These are phyloP conservation scores for Ophidiomyces ophidiicola DNA, from an alignment of 2,329 filamentous ascomycete species.

Conservation along the genomic window DNA sequence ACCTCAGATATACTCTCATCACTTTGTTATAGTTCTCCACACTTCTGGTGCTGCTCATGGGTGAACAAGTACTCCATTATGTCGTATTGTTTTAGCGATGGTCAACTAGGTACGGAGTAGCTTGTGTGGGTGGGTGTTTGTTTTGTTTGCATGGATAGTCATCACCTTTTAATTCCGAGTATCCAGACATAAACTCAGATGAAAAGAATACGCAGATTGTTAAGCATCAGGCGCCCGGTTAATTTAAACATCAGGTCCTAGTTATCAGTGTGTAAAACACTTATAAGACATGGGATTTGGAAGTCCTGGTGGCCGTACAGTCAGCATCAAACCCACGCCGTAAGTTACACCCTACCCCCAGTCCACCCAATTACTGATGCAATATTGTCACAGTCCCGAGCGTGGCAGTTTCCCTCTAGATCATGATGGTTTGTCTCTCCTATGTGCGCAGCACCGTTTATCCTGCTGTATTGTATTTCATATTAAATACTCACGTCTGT, in stretches of 20 bases:
- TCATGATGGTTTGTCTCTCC: constrained; percentile 54
- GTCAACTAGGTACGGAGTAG: no score
- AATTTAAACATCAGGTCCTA: no score
- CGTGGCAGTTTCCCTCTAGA: constrained; percentile 93
- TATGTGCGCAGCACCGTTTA: neutral
- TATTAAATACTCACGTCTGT: neutral
- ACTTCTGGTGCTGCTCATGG: no score
- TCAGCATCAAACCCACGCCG: constrained; percentile 57
- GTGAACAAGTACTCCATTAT: no score
- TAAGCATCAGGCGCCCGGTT: no score
- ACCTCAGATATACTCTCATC: no score
- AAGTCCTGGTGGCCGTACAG: constrained; percentile 53
- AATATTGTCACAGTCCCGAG: constrained; percentile 51
- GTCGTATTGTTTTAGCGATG: no score
- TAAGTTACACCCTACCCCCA: constrained; percentile 35
- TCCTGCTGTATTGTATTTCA: neutral
- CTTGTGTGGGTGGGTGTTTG: no score
- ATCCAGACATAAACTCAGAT: no score
- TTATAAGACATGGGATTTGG: constrained; percentile 47
- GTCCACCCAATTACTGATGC: constrained; percentile 1
- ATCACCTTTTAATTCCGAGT: no score
- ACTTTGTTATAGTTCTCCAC: no score
- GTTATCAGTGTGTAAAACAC: neutral
- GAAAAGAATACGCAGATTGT: no score
- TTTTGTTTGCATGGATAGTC: constrained; percentile 24